A percentile compares a stretch with the other conserved stretches of the same genome.
Conservation (phyloP, 768 basidiomycete species). For the Paxillus ammoniavirescens region DNA sequence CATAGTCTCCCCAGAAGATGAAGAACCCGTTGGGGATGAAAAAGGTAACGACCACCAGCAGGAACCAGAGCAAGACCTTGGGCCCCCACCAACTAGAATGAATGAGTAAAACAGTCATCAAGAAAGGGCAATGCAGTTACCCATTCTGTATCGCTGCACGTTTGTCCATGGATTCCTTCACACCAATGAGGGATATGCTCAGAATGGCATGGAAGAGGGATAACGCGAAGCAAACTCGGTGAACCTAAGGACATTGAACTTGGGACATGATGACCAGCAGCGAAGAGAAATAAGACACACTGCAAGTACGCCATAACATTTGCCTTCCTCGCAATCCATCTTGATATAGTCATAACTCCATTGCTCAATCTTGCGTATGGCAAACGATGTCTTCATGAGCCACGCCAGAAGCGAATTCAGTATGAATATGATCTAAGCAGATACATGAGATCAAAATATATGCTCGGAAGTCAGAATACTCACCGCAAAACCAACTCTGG, state of each 20-base stretch:
- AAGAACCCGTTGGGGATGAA: slow-evolving; percentile 97
- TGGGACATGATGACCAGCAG: neutral
- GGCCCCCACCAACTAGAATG: slow-evolving; percentile 93
- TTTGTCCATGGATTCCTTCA: slow-evolving; percentile 88
- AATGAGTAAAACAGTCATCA: slow-evolving; percentile 13
- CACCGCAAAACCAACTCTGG: slow-evolving; percentile 92
- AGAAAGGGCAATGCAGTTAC: slow-evolving; percentile 39
- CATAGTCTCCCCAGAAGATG: slow-evolving; percentile 96
- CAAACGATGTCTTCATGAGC: slow-evolving; percentile 90
- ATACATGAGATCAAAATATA: neutral
- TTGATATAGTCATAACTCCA: slow-evolving; percentile 97
- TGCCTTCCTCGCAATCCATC: slow-evolving; percentile 91
- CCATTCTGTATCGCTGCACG: slow-evolving; percentile 97
- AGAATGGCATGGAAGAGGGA: slow-evolving; percentile 85
- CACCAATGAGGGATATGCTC: slow-evolving; percentile 76
- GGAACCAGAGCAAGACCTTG: slow-evolving; percentile 86
- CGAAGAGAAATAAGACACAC: slow-evolving; percentile 44
- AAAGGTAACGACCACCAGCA: slow-evolving; percentile 81
- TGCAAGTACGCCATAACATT: slow-evolving; percentile 95
- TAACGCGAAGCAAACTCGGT: slow-evolving; percentile 95
- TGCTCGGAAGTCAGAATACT: slow-evolving; percentile 22
- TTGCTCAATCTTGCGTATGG: slow-evolving; percentile 84
- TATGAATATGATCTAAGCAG: slow-evolving; percentile 84
- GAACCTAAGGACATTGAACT: slow-evolving; percentile 52
- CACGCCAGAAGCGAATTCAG: slow-evolving; percentile 96